Evolutionary conservation across 2,329 filamentous ascomycete species (phyloP), one percentile per base, ranked within the genome.

Genomic region (Clathrospora elynae): DNA sequence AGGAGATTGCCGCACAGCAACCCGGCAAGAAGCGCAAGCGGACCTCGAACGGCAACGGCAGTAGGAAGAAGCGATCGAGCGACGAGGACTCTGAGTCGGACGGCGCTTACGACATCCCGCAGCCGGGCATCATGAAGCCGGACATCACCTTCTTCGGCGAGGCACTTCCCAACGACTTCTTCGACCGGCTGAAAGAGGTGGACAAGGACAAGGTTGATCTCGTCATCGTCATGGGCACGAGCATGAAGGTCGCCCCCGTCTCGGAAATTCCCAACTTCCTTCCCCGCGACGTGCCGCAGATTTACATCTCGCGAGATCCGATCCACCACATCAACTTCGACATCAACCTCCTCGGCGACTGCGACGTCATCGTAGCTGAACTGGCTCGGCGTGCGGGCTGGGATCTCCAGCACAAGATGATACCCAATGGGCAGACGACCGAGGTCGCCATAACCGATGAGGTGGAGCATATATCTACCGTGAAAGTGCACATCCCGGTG

Each of bases 121-220:
- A 79, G 33, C 81, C 84, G 2, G 90, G 88, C 42, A 84, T 95
- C 66, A 95, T 95, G 90, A 96, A 82, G 78, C 93, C 93, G 6
- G 92, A 97, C 73, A 97, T 99, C 65, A 97, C 90, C 32, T 97
- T 99, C 75, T 97, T 97, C 62, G 92, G 92, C 57, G 93, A 99
- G 73, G 80, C 85, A 35, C 84, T 99, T 1, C 91, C 92, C 0
- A 84, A 88, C 57, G 81, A 83, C 55, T 99, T 99, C 71, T 87
- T 87, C 43, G 77, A 82, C 35, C 86, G 91, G 6, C 80, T 97
- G 10, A 83, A 88, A n/a, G 79, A 88, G 47, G 81, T 89, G 57
- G 93, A 99, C 70, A 83, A 84, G 46, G 82, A 89, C 52, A 77
- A 81, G 43, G 88, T 88, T 1, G 93, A 99, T 67, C 79, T 99